Conservation (phyloP, 176 grass and related monocot genomes). For the Zea mays region DNA sequence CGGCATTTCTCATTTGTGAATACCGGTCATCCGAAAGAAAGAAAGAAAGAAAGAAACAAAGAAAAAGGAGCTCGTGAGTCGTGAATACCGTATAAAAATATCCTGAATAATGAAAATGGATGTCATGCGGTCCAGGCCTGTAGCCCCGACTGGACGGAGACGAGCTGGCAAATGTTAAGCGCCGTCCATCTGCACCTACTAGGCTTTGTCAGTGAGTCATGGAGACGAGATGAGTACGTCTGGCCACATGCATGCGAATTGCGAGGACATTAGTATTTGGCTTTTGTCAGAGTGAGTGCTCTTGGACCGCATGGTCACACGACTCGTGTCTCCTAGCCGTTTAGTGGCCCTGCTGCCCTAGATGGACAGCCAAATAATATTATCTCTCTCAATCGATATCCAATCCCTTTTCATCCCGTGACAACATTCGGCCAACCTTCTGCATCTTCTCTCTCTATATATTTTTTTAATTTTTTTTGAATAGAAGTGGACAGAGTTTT, state of each 20-base stretch:
- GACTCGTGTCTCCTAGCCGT: neutral
- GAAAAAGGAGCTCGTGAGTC: no score
- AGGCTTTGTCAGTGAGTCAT: neutral
- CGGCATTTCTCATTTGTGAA: neutral
- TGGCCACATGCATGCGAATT: conserved; percentile 23
- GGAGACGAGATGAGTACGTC: no score
- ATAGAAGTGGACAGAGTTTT: neutral
- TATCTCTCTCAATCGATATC: neutral
- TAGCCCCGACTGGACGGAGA: neutral
- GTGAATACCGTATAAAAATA: neutral
- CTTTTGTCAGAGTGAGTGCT: conserved; percentile 17
- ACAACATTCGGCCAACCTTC: neutral
- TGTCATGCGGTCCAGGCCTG: neutral
- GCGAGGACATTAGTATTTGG: neutral
- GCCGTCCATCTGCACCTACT: neutral
- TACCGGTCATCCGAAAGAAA: no score
- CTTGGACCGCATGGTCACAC: conserved; percentile 35
- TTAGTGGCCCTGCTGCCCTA: neutral
- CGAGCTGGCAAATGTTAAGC: neutral
- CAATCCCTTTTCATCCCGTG: neutral
- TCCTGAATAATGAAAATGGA: neutral
- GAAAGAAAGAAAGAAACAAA: no score
- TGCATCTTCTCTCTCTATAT: no score
- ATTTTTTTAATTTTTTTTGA: no score
- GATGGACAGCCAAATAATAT: neutral